Base-by-base conservation (phyloP, 768 basidiomycete species). In the Jaapia argillacea region DNA sequence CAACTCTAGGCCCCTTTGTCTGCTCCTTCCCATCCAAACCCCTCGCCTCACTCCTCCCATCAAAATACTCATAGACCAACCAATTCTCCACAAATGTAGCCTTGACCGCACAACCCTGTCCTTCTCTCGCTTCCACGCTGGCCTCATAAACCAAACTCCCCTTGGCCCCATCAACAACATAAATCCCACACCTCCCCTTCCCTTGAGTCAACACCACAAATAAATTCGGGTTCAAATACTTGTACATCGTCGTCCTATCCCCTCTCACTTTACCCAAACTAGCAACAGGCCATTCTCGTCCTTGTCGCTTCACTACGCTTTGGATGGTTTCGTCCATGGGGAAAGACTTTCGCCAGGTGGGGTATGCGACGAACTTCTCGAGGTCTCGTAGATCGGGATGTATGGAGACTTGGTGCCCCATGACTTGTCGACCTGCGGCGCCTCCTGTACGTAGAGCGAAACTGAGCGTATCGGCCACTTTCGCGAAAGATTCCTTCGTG, bases 61-160 rank as follows among this genome's bases (percentile, higher is more conserved):
- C 82, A 56, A 80, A 90, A 56, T 87, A 93, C 45, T 83, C 71
- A 62, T 91, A 94, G 5, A 91, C 83, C 36, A 98, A 58, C 92
- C 93, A 96, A 58, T 98, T 96, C 63, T 97, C 93, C 20, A 74
- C 70, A 43, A 98, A 64, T 2, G 67, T 62, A 16, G 78, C 76
- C 51, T 83, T 75, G 14, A 94, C 64, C 49, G 83, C 74, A 58
- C 88, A 87, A 4, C 66, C 58, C 6, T 45, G 64, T 26, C 56
- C 63, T 42, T 48, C 55, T 18, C 57, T 54, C 2, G 65, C 56
- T 10, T 79, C 75, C 5, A 93, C 56, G 24, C 66, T 64, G 2
- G 71, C 69, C 33, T 75, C 72, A 59, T 93, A 91, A 2, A 93
- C 50, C 13, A 85, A 64, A 1, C 71, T 79, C 1, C 93, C 93